Evolutionary conservation across 805 yeast genomes (phyloP).

Genomic region (Cyberlindnera mycetangii): DNA sequence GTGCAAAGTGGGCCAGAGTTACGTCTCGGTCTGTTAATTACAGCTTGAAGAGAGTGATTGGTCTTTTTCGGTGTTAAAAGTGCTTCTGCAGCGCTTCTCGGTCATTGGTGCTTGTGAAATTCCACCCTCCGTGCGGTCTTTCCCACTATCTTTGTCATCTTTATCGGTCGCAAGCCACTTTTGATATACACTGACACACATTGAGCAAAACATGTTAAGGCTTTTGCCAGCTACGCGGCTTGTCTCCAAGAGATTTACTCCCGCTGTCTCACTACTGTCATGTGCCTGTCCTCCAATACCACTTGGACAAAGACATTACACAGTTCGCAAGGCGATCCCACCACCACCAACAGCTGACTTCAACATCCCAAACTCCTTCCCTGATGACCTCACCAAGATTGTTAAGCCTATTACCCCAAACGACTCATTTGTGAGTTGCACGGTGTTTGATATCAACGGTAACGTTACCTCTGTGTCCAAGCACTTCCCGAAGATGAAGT

Average conservation of each 20-base stretch:
- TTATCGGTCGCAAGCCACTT: no score
- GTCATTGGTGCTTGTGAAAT: no score
- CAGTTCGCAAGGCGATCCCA: background rate
- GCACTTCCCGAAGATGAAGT: conserved; percentile 72
- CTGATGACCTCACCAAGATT: conserved; percentile 20
- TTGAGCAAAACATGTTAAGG: background rate
- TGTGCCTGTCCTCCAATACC: background rate
- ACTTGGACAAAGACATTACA: background rate
- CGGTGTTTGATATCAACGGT: conserved; percentile 75
- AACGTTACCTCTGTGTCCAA: conserved; percentile 74
- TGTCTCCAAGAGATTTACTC: background rate
- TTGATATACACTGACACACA: no score
- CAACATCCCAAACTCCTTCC: conserved; percentile 14
- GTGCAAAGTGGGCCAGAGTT: no score
- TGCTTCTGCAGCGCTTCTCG: no score
- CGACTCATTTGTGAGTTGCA: conserved; percentile 63
- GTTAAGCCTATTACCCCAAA: conserved; percentile 38
- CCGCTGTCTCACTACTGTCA: no score
- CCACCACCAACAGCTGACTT: conserved; percentile 10
- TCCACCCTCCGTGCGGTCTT: no score
- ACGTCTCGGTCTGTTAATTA: no score
- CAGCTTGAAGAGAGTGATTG: no score
- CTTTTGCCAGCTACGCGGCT: background rate
- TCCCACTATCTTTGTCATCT: no score
- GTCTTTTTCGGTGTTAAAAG: no score